Evolutionary conservation across 108 stramenopile genomes (phyloP), one percentile per base, ranked within the genome.

Genomic region (Pseudonitzschia multiseries): DNA sequence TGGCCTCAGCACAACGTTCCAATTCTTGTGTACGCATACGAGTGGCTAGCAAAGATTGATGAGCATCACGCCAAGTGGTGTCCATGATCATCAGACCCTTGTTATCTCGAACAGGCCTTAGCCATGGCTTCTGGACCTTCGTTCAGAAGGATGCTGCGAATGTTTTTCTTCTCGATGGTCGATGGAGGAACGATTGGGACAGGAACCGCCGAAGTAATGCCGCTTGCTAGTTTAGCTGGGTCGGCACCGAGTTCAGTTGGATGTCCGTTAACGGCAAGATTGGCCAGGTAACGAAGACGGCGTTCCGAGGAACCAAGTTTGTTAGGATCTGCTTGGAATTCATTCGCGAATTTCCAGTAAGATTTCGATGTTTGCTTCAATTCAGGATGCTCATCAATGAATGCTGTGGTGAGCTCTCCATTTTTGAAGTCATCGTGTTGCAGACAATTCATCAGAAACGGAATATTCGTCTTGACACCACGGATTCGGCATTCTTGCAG

Each of bases 31-130:
- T 97, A 40, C 97, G 79, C 79, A 98, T 79, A 22, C 97, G 79
- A 9, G 97, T 98, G 31, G 97, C 97, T 53, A 98, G 80, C 51
- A 98, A 85, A 51, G 92, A 86, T 81, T 98, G 97, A 75, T 98
- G 97, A 17, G 97, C 96, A 79, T 98, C 97, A 42, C 97, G 80
- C 96, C 94, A 96, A 4, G 97, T 98, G n/a, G 97, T 98, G 79
- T 98, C 97, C 21, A 94, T 98, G 59, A 98, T 61, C 28, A 98
- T 76, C 50, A 96, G 79, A 13, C 91, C 90, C 69, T 94, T 75
- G 76, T 95, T 68, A 28, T 71, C 80, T 5, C 97, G 79, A 40
- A 98, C 97, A 28, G 95, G 36, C 94, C 84, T 91, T 92, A 40
- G 97, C 96, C 54, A 91, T 84, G 26, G 81, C 92, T 29, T 93